A percentile compares a stretch with the other conserved stretches of the same genome.
Conservation (phyloP, 495 filamentous ascomycete species). For the Aspergillus carlsbadensis region DNA sequence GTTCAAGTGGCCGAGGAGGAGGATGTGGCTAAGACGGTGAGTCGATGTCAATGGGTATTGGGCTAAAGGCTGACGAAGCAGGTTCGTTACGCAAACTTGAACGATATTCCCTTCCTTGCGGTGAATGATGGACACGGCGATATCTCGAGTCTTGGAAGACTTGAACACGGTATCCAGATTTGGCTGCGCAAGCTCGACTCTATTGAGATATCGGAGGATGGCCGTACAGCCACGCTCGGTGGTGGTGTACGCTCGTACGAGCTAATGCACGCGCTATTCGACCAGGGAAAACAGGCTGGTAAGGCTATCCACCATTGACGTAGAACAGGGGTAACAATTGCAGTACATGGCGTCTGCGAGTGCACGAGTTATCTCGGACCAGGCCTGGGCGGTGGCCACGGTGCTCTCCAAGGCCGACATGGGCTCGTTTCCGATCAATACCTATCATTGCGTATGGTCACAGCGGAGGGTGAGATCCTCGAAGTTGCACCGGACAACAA, state of each 20-base stretch:
- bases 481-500: conserved; percentile 2
- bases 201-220: conserved; percentile 7
- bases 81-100: conserved; percentile 17
- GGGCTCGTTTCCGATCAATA: conserved; percentile 19
- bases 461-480: conserved; percentile 14
- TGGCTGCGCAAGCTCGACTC: conserved; percentile 18
- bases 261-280: conserved; percentile 13
- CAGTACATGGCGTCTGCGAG: conserved; percentile 18
- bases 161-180: conserved; percentile 20
- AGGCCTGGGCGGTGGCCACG: conserved; percentile 20
- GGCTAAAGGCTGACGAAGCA: background rate
- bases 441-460: conserved; percentile 15
- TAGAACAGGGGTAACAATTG: background rate
- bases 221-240: conserved; percentile 17
- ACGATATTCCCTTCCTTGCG: conserved; percentile 19
- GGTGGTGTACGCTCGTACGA: conserved; percentile 15
- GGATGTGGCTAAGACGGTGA: conserved; percentile 16
- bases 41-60: background rate
- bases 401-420: conserved; percentile 17
- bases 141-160: conserved; percentile 6
- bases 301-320: background rate
- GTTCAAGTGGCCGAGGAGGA: conserved; percentile 16
- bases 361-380: conserved; percentile 20
- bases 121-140: conserved; percentile 19
- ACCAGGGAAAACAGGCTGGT: conserved; percentile 18